Evolutionary conservation across 177 flowering plant species (phyloP).

Genomic region (Vitis hybrid): DNA sequence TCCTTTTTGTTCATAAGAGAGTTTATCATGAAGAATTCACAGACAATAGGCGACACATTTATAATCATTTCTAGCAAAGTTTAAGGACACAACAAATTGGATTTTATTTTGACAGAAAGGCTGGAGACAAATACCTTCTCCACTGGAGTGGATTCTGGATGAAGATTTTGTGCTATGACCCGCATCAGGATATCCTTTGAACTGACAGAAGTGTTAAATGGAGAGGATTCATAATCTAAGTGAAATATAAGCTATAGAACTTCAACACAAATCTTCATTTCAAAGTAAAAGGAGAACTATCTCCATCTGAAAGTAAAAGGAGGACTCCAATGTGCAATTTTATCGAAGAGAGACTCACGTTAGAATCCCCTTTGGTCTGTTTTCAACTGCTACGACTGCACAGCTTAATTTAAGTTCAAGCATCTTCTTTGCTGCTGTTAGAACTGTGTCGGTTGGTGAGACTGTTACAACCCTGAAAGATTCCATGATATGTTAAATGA

Average conservation of each 20-base stretch:
- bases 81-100: too few relatives aligned
- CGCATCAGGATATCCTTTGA: conserved; percentile 97
- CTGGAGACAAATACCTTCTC: conserved; percentile 61
- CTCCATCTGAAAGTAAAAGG: not conserved
- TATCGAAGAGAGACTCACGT: conserved; percentile 58
- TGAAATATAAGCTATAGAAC: not conserved
- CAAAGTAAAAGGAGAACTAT: not conserved
- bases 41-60: too few relatives aligned
- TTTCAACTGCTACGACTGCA: conserved; percentile 74
- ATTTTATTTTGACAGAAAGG: too few relatives aligned
- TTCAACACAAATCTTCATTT: not conserved
- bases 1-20: too few relatives aligned
- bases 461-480: conserved; percentile 73
- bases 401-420: conserved; percentile 62
- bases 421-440: conserved; percentile 79
- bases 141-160: conserved; percentile 71
- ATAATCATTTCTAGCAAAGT: too few relatives aligned
- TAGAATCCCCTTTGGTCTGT: conserved; percentile 84
- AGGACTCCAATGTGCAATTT: not conserved
- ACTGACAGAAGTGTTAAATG: conserved; percentile 31
- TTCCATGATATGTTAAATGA: conserved; percentile 14
- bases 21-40: too few relatives aligned
- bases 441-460: conserved; percentile 78
- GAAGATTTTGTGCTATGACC: conserved; percentile 83
- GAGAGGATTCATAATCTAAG: not conserved